Base-by-base conservation (phyloP, 495 filamentous ascomycete genomes). In the Lasiosphaeria hispida region DNA sequence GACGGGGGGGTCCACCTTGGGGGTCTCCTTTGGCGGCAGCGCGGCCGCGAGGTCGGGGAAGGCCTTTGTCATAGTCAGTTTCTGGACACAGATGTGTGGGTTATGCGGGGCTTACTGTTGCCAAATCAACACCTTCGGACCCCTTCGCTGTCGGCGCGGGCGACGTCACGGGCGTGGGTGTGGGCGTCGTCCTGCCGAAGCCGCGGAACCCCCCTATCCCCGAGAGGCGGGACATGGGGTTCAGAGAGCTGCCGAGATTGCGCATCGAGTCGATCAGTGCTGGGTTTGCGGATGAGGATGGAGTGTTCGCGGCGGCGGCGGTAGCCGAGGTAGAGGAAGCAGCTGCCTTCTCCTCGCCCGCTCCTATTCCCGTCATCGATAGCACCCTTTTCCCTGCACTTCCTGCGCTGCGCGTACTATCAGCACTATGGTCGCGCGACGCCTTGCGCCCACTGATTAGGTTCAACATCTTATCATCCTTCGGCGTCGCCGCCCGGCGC, bases 231-330 rank as follows among this genome's bases (percentile, higher is more conserved):
- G 86, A 91, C 61, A 97, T 83, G 0, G 92, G 92, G 60, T 96
- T 96, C 10, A 96, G 74, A 2, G 88, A 85, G 64, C 81, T 94
- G 17, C 90, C 87, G 35, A 96, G 82, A 61, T 83, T 90, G n/a
- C 88, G 83, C 82, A 95, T 85, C 1, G 87, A 89, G 61, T 94
- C 91, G 1, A 93, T 79, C 10, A 82, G 63, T 4, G 89, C 87
- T 39, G 81, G 78, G 48, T 77, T 82, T 11, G 73, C 63, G 13
- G 82, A 78, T 18, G 73, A 67, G 2, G 71, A 64, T 10, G 69
- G 13, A 13, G 23, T 13, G n/a, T 2, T 40, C 4, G 35, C 37
- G 18, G 23, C 7, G 2, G 69, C 30, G 10, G 64, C 30, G 10
- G 64, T 5, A 30, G 23, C 23, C 23, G 23, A 30, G 23, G 23